Evolutionary conservation across 2,329 filamentous ascomycete species (phyloP), one percentile per base, ranked within the genome.

Genomic region (Hypomyces rosellus): DNA sequence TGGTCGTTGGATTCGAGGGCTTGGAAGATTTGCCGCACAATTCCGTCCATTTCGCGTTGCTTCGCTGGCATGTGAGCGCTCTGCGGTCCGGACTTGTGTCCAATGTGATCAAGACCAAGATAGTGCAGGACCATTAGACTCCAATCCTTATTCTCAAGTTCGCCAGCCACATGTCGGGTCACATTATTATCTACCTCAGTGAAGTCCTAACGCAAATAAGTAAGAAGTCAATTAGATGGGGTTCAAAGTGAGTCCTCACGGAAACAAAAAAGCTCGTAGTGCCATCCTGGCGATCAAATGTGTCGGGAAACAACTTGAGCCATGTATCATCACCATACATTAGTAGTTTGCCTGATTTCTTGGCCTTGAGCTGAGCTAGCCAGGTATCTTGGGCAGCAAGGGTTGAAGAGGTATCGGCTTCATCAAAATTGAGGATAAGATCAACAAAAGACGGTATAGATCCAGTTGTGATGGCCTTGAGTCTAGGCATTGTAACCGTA

Each of bases 251-350:
- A 15, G n/a, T 14, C 81, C 86, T 76, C 68, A 95, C 89, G 68
- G 93, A 90, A 60, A 99, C 93, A 69, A 97, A 99, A 69, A 99
- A 99, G 71, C 92, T 97, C 50, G 90, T 90, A 2, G 93, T 99
- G 44, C 95, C 93, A 68, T 99, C 95, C 46, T 84, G 77, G 38
- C 91, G 84, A 59, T 85, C 82, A 71, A 99, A 99, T 44, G 86
- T 89, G 14, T 80, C 82, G 1, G 93, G 93, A 61, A 99, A 99
- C 13, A 99, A 76, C 72, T 96, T 97, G 59, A 99, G 74, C 95
- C 93, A 99, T 16, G 93, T 99, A 66, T 99, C 93, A 63, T 99
- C 93, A 45, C 93, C 93, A 63, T 93, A 96, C 85, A 99, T 93
- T 65, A 96, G 75, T 55, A 97, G 76, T 61, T 88, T 90, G 16